Conservation (phyloP, 306 rosid genomes). For the Chamaecrista fasciculata region DNA sequence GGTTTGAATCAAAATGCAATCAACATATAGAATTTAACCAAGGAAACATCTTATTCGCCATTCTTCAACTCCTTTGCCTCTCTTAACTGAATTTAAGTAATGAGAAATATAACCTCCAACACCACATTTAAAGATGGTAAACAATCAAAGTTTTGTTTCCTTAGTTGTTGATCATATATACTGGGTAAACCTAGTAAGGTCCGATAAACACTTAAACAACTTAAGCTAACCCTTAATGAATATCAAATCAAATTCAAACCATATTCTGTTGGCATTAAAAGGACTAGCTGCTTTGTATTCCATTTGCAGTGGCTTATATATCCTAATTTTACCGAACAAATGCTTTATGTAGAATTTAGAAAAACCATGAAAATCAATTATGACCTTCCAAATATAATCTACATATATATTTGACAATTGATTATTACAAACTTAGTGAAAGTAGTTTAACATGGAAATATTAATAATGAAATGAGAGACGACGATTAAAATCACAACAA, state of each 20-base stretch:
- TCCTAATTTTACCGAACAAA: background rate
- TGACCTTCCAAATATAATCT: background rate
- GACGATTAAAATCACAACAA: background rate
- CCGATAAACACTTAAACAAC: background rate
- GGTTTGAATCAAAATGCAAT: background rate
- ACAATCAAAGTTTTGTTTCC: background rate
- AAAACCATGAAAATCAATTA: background rate
- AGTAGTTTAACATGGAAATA: slow-evolving; percentile 5
- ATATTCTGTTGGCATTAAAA: background rate
- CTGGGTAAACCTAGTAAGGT: background rate
- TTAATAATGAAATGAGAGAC: background rate
- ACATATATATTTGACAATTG: background rate
- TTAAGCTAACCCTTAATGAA: background rate
- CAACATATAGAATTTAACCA: background rate
- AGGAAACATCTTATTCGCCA: background rate
- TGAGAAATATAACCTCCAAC: background rate
- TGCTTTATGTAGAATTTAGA: background rate
- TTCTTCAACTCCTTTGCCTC: background rate
- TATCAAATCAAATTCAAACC: background rate
- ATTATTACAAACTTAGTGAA: background rate
- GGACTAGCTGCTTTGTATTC: background rate
- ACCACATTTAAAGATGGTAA: background rate
- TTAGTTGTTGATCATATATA: background rate
- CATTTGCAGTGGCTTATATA: background rate
- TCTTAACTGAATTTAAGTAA: background rate